A percentile compares a stretch with the other conserved stretches of the same genome.
Conservation (phyloP, 2,329 filamentous ascomycete genomes). For the Trichoderma citrinoviride region DNA sequence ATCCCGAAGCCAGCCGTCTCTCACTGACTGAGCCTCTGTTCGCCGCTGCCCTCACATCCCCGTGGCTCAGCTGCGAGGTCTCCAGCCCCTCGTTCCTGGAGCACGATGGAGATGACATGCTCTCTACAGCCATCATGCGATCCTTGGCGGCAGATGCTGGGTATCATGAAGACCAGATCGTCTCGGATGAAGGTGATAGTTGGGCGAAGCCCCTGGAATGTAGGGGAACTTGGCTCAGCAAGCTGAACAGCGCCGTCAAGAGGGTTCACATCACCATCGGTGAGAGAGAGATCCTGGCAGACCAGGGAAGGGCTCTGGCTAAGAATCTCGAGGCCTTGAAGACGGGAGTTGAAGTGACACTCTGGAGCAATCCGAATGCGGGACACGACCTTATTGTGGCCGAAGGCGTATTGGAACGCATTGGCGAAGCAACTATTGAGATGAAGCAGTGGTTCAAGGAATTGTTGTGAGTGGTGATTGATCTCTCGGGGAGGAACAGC, state of each 20-base stretch:
- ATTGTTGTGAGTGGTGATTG: constrained; percentile 2
- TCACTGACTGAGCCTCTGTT: constrained; percentile 30
- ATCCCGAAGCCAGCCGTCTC: constrained; percentile 27
- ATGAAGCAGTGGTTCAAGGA: constrained; percentile 35
- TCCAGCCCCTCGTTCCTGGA: constrained; percentile 28
- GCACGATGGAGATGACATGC: constrained; percentile 36
- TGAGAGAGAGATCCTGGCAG: constrained; percentile 33
- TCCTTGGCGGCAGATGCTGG: constrained; percentile 18
- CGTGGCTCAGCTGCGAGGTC: constrained; percentile 31
- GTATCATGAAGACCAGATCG: constrained; percentile 21
- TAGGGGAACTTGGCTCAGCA: constrained; percentile 31
- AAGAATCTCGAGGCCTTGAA: constrained; percentile 27
- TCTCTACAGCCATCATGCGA: constrained; percentile 26
- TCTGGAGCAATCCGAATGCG: constrained; percentile 32
- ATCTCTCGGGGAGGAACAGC: too few species aligned
- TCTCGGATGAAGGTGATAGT: constrained; percentile 12
- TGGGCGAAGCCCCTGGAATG: constrained; percentile 33
- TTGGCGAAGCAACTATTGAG: constrained; percentile 31
- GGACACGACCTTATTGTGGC: constrained; percentile 37
- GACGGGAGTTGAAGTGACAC: constrained; percentile 27
- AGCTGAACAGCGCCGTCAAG: constrained; percentile 26
- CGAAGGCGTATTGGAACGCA: constrained; percentile 23
- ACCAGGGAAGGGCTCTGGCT: constrained; percentile 31
- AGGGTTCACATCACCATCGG: constrained; percentile 37
- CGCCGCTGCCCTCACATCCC: constrained; percentile 36